phyloP scores from a whole-genome alignment of 306 rosid genomes.

The Oxytropis ochrocephala region DNA sequence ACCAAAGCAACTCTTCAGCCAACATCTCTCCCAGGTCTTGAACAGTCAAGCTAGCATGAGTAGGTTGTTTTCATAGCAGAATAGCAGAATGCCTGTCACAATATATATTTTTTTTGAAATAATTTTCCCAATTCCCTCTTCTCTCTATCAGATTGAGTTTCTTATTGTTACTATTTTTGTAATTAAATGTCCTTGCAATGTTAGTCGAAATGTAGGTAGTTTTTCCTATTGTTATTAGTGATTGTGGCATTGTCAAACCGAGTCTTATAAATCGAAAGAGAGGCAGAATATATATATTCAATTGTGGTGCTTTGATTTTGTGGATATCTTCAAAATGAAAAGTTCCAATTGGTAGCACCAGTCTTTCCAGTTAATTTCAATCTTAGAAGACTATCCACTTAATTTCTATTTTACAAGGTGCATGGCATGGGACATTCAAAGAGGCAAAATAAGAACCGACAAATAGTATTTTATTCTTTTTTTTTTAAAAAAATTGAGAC shows the following conservation, averaged over 20 bases:
- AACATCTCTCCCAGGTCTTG: constrained; percentile 54
- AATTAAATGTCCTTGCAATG: constrained; percentile 47
- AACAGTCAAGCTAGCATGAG: constrained; percentile 79
- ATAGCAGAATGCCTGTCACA: constrained; percentile 35
- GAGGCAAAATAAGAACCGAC: no score
- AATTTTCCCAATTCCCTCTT: not conserved
- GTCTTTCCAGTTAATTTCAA: no score
- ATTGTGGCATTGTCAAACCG: constrained; percentile 32
- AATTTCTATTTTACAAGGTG: no score
- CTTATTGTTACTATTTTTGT: constrained; percentile 53
- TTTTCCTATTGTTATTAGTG: constrained; percentile 26
- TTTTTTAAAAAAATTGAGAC: no score
- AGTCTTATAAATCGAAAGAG: not conserved
- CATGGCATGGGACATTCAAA: no score
- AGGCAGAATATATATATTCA: no score
- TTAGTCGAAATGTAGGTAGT: constrained; percentile 44
- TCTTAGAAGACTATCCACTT: no score
- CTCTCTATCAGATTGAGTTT: constrained; percentile 20
- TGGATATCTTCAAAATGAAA: no score
- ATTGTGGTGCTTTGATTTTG: no score
- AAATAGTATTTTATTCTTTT: no score
- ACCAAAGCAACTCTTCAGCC: constrained; percentile 57
- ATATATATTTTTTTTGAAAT: constrained; percentile 1
- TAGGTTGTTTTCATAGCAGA: constrained; percentile 33
- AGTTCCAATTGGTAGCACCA: no score